Base-by-base conservation (phyloP, 2,329 filamentous ascomycete genomes). In the Fusarium albosuccineum region DNA sequence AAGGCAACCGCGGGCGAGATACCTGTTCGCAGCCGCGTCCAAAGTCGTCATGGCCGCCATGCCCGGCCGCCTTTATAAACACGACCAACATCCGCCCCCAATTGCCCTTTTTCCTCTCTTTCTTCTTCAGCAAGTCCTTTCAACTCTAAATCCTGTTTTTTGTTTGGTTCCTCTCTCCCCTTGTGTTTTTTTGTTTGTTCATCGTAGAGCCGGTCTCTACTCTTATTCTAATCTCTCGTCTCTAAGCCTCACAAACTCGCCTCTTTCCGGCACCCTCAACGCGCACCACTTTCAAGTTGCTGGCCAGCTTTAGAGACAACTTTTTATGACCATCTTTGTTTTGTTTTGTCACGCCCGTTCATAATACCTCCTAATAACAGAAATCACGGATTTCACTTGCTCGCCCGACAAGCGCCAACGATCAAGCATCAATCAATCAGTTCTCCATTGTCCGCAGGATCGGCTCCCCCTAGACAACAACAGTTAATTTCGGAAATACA, bases 71-170 rank as follows among this genome's bases (percentile, higher is more conserved):
- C 62, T 60, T 74, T 22, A 74, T 74, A 74, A 74, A 70, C 74
- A 72, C 51, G 69, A 72, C 73, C 76, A 76, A 76, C 75, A 76
- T 75, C 51, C 74, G 45, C 60, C 68, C 53, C 60, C 68, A 72
- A 53, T 2, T 40, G 71, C 73, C 62, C 44, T 74, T 75, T 73
- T 77, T 73, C 75, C 75, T 80, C 80, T 79, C 73, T 76, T 82
- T 82, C 78, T 80, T 81, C 88, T 84, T 84, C 84, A 90, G 89
- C 89, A 91, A 91, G 89, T 82, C 82, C 75, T 79, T 69, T 85
- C 85, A 81, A 75, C 73, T 77, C 79, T 76, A 83, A 83, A 84
- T 82, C 82, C 83, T 80, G 41, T 79, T 83, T 87, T 87, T 85
- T 82, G 76, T 73, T 76, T 68, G 56, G 70, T 70, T 68, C 61